Evolutionary conservation across 83 land plant genomes (phyloP), one percentile per base, ranked within the genome.

Genomic region (Larix sibirica): DNA sequence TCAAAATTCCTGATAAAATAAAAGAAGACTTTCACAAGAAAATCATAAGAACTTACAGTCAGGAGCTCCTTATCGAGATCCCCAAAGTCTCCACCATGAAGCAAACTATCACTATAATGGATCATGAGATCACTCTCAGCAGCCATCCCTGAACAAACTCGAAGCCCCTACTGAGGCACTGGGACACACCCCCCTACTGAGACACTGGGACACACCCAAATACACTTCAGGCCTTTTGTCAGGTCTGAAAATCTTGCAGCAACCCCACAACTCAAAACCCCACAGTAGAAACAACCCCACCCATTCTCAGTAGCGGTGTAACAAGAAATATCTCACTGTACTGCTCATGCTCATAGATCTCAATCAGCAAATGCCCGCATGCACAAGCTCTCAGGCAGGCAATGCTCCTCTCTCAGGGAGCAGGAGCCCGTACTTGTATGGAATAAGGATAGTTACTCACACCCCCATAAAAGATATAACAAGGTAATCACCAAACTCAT

Each of bases 21-120:
- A 54, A 54, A 54, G 58, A 54, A 54, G 58, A 54, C 58, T 54
- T 54, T 54, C 14, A 54, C 16, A 54, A 54, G 3, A 54, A 54
- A 54, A 54, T 12, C 2, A 54, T 54, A 12, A 12, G 58, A 54
- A 47, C 77, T 74, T 74, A 74, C 77, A 42, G 77, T 44, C 14
- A 74, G 58, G 12, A 74, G n/a, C 21, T 6, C 77, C 47, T 54
- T 74, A 74, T 44, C 77, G 23, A 74, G 77, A 16, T 74, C 77
- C 77, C 26, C 58, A 74, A 74, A 74, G 40, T 73, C 77, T 74
- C 77, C 77, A 21, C 77, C 77, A 21, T 74, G 77, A 3, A 44
- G 77, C 58, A 74, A 74, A 74, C 47, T 44, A 74, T 73, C 77
- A 74, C 58, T n/a, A 54, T 74, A 74, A 74, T 47, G 77, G 42